Conservation (phyloP, 179 eudicot genomes). For the Actinidia polygama region DNA sequence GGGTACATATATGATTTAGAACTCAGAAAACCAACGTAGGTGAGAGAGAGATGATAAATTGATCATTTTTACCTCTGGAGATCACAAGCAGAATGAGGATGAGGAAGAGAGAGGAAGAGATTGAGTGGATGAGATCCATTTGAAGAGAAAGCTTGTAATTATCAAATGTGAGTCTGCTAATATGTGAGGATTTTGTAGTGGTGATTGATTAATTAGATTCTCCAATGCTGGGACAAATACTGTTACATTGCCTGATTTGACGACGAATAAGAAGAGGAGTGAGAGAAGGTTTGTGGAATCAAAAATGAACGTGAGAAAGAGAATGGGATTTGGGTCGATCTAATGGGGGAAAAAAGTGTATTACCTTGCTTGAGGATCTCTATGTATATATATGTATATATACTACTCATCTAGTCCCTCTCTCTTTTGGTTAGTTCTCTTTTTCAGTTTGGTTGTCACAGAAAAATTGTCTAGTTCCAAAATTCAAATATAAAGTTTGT, state of each 20-base stretch:
- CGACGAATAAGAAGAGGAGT: background rate
- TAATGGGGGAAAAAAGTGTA: background rate
- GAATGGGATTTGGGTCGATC: slow-evolving; percentile 6
- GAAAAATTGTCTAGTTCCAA: background rate
- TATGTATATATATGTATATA: too few species aligned
- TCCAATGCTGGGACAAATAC: background rate
- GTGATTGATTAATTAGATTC: background rate
- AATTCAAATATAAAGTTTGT: background rate
- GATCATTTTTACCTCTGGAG: slow-evolving; percentile 12
- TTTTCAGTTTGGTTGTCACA: background rate
- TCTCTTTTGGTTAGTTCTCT: background rate
- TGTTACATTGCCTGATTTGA: background rate
- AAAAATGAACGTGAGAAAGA: background rate
- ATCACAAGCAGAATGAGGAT: slow-evolving; percentile 23
- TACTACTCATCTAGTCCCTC: background rate
- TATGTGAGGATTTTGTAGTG: background rate
- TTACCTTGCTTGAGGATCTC: background rate
- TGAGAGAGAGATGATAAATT: background rate
- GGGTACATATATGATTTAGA: background rate
- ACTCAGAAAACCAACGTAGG: background rate
- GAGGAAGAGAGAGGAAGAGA: slow-evolving; percentile 12
- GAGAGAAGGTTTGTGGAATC: slow-evolving; percentile 11
- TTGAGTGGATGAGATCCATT: slow-evolving; percentile 22
- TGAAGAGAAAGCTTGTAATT: background rate
- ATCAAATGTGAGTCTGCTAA: background rate